Evolutionary conservation across 768 basidiomycete species (phyloP), one percentile per base, ranked within the genome.

Genomic region (Suillus subaureus): DNA sequence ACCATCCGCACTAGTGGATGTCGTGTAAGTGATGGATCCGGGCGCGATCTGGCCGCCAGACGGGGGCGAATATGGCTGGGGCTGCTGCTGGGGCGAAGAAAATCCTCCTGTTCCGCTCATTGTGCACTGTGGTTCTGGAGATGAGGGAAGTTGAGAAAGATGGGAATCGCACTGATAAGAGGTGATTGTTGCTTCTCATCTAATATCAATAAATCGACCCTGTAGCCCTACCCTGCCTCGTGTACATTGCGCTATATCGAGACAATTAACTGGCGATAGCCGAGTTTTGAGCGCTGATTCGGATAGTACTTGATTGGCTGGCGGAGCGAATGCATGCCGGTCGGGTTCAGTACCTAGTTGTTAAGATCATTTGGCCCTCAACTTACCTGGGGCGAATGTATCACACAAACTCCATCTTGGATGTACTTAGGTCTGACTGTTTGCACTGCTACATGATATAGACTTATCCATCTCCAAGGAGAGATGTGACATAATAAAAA

Each of bases 1-100:
- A 21, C 92, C 92, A 78, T 92, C 87, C 43, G 84, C 79, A 3
- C 82, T 82, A 0, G 80, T 83, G 1, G 87, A 82, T 13, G 90
- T 91, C 0, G 90, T 90, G 68, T 91, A 93, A 26, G 89, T 91
- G 70, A 89, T 81, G 43, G 89, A 78, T n/a, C 90, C 91, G 40
- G 90, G 83, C 42, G 81, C 78, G 63, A 91, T 87, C 74, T 85
- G 83, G 51, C 75, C 75, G 42, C 77, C 76, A 9, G 72, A 21
- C 18, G 75, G 58, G 1, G 78, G 70, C 21, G 78, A 71, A 49
- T 61, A 79, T 72, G 67, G 76, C 69, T 68, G 78, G 70, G 56
- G 73, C 70, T 45, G 78, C 72, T 31, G 61, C 64, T 64, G 39
- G 60, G 69, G 75, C 66, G 69, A 66, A 66, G 73, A 66, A 71